phyloP scores from a whole-genome alignment of 73 alveolate genomes.

The Stentor coeruleus region DNA sequence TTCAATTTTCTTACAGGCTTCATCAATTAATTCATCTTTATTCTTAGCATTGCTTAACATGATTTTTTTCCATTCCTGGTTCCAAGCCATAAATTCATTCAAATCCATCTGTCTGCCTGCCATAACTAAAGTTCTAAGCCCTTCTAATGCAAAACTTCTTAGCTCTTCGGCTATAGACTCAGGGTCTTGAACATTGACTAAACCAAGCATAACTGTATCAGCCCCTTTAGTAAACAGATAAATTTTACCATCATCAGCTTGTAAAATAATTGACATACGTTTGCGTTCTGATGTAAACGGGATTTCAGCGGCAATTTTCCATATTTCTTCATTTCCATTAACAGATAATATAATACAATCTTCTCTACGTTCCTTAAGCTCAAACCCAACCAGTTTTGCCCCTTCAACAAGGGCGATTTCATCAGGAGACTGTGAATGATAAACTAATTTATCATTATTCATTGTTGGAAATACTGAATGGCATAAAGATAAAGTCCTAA shows the following conservation, averaged over 20 bases:
- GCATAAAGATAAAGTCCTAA: slow-evolving; percentile 69
- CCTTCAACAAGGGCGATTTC: slow-evolving; percentile 90
- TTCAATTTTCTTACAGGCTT: slow-evolving; percentile 45
- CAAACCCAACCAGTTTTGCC: slow-evolving; percentile 85
- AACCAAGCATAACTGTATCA: slow-evolving; percentile 67
- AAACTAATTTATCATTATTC: slow-evolving; percentile 46
- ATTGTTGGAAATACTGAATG: slow-evolving; percentile 68
- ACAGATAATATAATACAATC: slow-evolving; percentile 30
- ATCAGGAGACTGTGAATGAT: slow-evolving; percentile 86
- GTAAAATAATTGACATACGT: slow-evolving; percentile 73
- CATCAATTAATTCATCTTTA: slow-evolving; percentile 31
- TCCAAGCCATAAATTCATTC: slow-evolving; percentile 48
- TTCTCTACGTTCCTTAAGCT: slow-evolving; percentile 45
- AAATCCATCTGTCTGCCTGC: slow-evolving; percentile 47
- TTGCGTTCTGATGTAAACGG: slow-evolving; percentile 62
- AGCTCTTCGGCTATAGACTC: neutral
- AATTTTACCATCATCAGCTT: slow-evolving; percentile 33
- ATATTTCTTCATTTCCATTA: slow-evolving; percentile 35
- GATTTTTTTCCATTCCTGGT: slow-evolving; percentile 34
- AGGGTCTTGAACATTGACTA: slow-evolving; percentile 33
- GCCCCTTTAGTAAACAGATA: slow-evolving; percentile 86
- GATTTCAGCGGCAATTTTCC: neutral
- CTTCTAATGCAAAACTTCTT: slow-evolving; percentile 63
- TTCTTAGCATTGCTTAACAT: slow-evolving; percentile 16
- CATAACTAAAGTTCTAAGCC: slow-evolving; percentile 82